phyloP scores from a whole-genome alignment of 805 yeast genomes.

The Metschnikowia similis region DNA sequence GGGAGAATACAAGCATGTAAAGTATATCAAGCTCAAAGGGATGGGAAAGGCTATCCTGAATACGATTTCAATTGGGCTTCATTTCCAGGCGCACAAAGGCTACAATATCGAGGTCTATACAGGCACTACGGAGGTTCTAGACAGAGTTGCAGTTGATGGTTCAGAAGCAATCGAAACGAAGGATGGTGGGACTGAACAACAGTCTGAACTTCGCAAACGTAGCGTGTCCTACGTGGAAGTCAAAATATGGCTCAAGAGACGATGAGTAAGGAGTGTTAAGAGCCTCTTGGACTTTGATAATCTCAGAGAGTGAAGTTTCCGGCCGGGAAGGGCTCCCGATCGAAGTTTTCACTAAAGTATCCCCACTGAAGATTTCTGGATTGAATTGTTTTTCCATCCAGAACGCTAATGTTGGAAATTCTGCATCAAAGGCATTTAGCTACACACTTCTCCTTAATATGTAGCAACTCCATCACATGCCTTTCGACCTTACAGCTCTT shows the following conservation, averaged over 20 bases:
- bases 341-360: too few relatives aligned
- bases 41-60: conserved; percentile 69
- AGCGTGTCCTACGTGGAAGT: conserved; percentile 47
- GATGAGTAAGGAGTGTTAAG: neutral
- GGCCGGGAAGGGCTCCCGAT: too few relatives aligned
- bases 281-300: too few relatives aligned
- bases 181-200: conserved; percentile 29
- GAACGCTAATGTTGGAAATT: too few relatives aligned
- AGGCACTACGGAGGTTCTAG: conserved; percentile 63
- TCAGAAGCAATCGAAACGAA: conserved; percentile 8
- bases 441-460: conserved; percentile 36
- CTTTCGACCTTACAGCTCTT: conserved; percentile 40
- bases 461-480: conserved; percentile 49
- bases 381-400: too few relatives aligned
- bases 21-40: conserved; percentile 58
- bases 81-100: conserved; percentile 49
- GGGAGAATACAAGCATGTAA: conserved; percentile 34
- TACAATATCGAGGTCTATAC: conserved; percentile 59
- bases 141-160: conserved; percentile 45
- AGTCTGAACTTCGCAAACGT: conserved; percentile 36
- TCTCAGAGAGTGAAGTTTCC: too few relatives aligned
- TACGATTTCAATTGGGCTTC: conserved; percentile 57
- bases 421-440: conserved; percentile 9
- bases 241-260: conserved; percentile 32
- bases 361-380: too few relatives aligned